Conservation (phyloP, 345 rosid species). For the Syzygium aromaticum region DNA sequence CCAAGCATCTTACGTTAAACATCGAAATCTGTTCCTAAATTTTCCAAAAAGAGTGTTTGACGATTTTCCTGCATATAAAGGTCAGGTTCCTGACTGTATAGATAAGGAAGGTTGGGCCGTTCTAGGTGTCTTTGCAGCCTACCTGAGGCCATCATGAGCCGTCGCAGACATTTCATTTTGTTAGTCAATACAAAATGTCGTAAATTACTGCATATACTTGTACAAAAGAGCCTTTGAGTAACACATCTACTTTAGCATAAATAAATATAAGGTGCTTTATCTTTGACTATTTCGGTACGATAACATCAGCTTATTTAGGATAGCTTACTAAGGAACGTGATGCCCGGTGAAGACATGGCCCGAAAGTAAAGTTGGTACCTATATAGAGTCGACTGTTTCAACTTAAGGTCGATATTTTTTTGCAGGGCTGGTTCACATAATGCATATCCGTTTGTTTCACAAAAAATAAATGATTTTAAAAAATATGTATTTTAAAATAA, state of each 20-base stretch:
- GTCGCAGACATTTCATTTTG: no score
- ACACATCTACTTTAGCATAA: background rate
- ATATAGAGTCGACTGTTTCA: background rate
- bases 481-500: background rate
- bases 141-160: no score
- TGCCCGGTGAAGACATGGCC: background rate
- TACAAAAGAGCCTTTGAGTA: background rate
- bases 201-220: background rate
- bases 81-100: background rate
- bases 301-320: background rate
- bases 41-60: no score
- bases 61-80: background rate
- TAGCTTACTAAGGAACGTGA: background rate
- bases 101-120: background rate
- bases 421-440: background rate
- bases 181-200: background rate
- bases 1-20: background rate
- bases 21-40: background rate
- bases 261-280: background rate
- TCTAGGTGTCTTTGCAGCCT: background rate
- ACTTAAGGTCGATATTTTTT: background rate
- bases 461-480: background rate
- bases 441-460: accelerated
- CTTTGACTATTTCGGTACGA: background rate
- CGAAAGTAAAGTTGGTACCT: background rate